Evolutionary conservation across 73 alveolate species (phyloP).

Genomic region (Paramecium sexaurelia): DNA sequence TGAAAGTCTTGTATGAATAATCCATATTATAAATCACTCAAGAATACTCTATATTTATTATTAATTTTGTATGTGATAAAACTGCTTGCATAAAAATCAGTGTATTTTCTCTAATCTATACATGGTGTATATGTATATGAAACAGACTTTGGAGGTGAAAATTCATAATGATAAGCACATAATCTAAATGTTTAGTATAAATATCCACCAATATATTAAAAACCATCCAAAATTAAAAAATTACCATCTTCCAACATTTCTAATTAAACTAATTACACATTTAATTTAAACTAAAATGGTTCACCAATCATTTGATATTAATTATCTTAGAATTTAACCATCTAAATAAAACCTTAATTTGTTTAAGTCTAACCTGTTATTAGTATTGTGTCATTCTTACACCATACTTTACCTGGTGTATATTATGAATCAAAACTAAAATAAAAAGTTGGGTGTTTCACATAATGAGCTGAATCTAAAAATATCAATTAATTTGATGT

Average conservation of each 20-base stretch:
- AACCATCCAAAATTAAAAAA: neutral
- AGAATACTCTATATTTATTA: slow-evolving; percentile 6
- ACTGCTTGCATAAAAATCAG: neutral
- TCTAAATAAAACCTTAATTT: neutral
- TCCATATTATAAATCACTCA: slow-evolving; percentile 6
- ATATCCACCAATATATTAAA: neutral
- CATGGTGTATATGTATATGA: neutral
- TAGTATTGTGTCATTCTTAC: neutral
- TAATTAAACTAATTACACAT: neutral
- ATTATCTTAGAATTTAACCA: neutral
- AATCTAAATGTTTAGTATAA: neutral
- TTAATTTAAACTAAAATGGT: neutral
- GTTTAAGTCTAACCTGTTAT: neutral
- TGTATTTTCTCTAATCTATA: neutral
- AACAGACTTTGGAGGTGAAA: neutral
- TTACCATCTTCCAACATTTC: neutral
- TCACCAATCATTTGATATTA: neutral
- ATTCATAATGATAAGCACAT: slow-evolving; percentile 12
- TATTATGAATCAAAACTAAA: neutral
- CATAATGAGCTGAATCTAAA: neutral
- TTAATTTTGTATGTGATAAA: neutral
- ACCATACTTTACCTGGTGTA: neutral
- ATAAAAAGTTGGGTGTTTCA: neutral
- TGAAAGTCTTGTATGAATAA: neutral
- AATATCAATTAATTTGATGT: neutral